Base-by-base conservation (phyloP, 208 protist species). In the Crithidia acanthocephali region DNA sequence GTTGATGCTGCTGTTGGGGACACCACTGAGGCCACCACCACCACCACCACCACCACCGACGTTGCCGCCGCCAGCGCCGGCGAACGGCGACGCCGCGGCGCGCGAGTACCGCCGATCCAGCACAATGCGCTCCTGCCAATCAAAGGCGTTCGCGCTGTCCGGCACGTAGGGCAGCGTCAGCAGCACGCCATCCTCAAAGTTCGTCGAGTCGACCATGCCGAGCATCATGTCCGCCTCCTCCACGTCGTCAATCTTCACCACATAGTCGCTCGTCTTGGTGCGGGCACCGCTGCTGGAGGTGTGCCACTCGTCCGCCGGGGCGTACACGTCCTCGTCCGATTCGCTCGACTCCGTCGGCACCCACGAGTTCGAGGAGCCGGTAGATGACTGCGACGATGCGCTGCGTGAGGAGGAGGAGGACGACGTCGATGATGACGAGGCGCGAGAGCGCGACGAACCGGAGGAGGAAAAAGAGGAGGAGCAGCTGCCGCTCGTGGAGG, bases 211-310 rank as follows among this genome's bases (percentile, higher is more conserved):
- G 27, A 78, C 70, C 80, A 90, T 90, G 37, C 90, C 90, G 28
- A 91, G 68, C 81, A 95, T 89, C 84, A 94, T 85, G 40, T 94
- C 92, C 47, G 90, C 92, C 64, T 97, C 92, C 61, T 97, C 92
- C 55, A 88, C 86, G 69, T 97, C 92, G 62, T 97, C 90, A 60
- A 97, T 93, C 53, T 85, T 88, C 20, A 97, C 81, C 42, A 95
- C 79, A 58, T 88, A 94, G 65, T 97, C 90, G 40, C 56, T 73
- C 10, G 64, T 62, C 18, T 63, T 68, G 16, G 62, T 75, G 48
- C 74, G 77, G 15, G 72, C 65, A 15, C 57, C 64, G 60, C 64
- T 58, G 40, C 63, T 53, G 22, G 51, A 69, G 30, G 68, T 51
- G 37, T 69, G 72, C 68, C 64, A 74, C 45, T 79, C 62, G 20